These are phyloP conservation scores for Boletus bicolor DNA, from an alignment of 768 basidiomycete species.

Conservation along the genomic window DNA sequence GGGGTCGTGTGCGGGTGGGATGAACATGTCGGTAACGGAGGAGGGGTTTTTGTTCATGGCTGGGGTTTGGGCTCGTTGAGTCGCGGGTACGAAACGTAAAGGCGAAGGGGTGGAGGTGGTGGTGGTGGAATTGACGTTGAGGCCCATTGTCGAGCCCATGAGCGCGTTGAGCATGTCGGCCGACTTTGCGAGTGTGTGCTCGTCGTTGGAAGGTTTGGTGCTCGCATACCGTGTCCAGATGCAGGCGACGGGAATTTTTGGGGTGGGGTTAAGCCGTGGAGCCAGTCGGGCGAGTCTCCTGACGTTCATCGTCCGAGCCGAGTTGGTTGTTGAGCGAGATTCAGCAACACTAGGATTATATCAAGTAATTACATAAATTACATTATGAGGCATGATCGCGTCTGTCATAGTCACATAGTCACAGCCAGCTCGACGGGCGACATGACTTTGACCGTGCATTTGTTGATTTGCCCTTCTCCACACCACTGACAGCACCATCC, in stretches of 20 bases:
- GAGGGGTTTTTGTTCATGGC: neutral
- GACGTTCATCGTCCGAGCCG: conserved; percentile 3
- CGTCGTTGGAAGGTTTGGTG: conserved; percentile 19
- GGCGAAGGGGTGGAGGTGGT: neutral
- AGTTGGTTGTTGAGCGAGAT: too few relatives aligned
- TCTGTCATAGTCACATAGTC: conserved; percentile 23
- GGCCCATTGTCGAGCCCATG: conserved; percentile 21
- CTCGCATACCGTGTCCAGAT: conserved; percentile 11
- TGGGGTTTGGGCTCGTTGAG: neutral
- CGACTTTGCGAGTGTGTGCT: conserved; percentile 24
- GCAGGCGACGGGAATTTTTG: neutral
- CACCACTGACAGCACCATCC: neutral
- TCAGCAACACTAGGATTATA: too few relatives aligned
- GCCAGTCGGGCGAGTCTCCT: conserved; percentile 2
- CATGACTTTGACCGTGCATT: conserved; percentile 26
- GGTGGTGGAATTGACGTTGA: conserved; percentile 5
- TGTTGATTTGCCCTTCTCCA: neutral
- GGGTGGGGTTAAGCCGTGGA: neutral
- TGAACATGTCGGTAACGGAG: conserved; percentile 37
- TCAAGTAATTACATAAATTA: too few relatives aligned
- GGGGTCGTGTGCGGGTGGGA: conserved; percentile 76
- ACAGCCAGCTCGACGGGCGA: conserved; percentile 14
- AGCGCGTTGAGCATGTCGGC: conserved; percentile 23
- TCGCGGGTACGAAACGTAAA: neutral
- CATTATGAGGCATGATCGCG: conserved; percentile 1